Percentiles rank a stretch among this genome's conserved stretches.
phyloP scores from a whole-genome alignment of 2,329 filamentous ascomycete genomes.

The Ceratocystis albifundus region DNA sequence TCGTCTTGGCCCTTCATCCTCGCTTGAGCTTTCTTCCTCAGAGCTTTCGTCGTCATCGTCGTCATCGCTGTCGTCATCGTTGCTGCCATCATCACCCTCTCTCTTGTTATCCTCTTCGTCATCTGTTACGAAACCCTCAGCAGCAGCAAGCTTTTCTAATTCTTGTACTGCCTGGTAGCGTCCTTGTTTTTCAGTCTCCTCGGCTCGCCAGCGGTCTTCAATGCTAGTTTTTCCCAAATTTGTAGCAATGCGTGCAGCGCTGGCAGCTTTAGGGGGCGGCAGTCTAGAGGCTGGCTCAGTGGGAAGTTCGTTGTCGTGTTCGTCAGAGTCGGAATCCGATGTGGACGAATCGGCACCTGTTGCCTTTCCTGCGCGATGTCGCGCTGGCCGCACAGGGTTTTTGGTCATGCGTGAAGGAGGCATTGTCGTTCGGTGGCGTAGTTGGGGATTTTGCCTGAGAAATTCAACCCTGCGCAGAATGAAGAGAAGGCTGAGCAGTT shows the following conservation, averaged over 20 bases:
- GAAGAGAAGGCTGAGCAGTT: background rate
- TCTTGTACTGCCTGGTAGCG: slow-evolving; percentile 28
- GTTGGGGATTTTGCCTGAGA: background rate
- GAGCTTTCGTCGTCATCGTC: slow-evolving; percentile 31
- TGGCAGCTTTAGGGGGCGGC: slow-evolving; percentile 46
- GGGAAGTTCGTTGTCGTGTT: slow-evolving; percentile 28
- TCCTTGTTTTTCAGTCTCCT: slow-evolving; percentile 37
- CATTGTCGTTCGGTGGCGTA: slow-evolving; percentile 31
- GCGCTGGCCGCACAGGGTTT: slow-evolving; percentile 67
- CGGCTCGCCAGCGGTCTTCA: slow-evolving; percentile 37
- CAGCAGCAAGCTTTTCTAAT: slow-evolving; percentile 40
- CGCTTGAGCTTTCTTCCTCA: slow-evolving; percentile 39
- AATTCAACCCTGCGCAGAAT: background rate
- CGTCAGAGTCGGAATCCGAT: slow-evolving; percentile 39
- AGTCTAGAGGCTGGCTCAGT: slow-evolving; percentile 31
- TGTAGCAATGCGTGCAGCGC: slow-evolving; percentile 46
- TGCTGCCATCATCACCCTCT: slow-evolving; percentile 30
- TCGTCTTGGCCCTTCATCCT: slow-evolving; percentile 46
- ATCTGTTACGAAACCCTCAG: slow-evolving; percentile 54
- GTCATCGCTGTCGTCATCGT: slow-evolving; percentile 34
- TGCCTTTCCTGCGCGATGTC: slow-evolving; percentile 77
- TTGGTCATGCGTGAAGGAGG: slow-evolving; percentile 85
- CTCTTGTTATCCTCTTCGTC: slow-evolving; percentile 32
- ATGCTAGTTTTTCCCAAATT: slow-evolving; percentile 44
- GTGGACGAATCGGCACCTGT: slow-evolving; percentile 45